Percentiles rank a stretch among this genome's conserved stretches.
Evolutionary conservation across 805 yeast species (phyloP).

Genomic region (Lipomyces orientalis): DNA sequence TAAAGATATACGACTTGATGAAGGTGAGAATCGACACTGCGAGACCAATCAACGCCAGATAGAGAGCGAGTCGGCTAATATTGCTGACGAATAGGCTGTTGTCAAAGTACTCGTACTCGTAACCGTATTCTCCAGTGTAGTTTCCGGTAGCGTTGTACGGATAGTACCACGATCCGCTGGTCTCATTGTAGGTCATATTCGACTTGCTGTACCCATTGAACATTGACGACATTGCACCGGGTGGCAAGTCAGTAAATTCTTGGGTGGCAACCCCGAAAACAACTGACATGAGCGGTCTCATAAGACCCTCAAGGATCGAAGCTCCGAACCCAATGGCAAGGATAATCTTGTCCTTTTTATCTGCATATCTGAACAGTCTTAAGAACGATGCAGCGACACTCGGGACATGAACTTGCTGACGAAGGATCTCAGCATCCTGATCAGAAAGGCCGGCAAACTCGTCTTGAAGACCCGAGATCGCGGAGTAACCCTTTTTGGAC

Average conservation of each 20-base stretch:
- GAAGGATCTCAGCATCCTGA: conserved; percentile 45
- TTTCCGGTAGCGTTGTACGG: conserved; percentile 9
- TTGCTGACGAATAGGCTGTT: conserved; percentile 16
- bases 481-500: conserved; percentile 23
- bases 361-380: conserved; percentile 46
- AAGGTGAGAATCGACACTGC: conserved; percentile 41
- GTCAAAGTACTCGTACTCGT: conserved; percentile 10
- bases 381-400: conserved; percentile 40
- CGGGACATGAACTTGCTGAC: conserved; percentile 44
- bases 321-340: conserved; percentile 44
- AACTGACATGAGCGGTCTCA: conserved; percentile 47
- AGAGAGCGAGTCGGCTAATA: conserved; percentile 42
- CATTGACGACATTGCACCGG: conserved; percentile 15
- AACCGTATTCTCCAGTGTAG: conserved; percentile 15
- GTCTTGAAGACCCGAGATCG: conserved; percentile 28
- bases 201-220: conserved; percentile 12
- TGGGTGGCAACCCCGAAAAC: conserved; percentile 51
- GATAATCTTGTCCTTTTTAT: conserved; percentile 41
- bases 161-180: conserved; percentile 13
- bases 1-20: conserved; percentile 47
- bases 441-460: conserved; percentile 42
- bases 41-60: conserved; percentile 50
- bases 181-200: conserved; percentile 22
- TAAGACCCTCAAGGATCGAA: conserved; percentile 50
- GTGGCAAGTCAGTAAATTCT: conserved; percentile 42